Evolutionary conservation across 2,329 filamentous ascomycete genomes (phyloP).

Genomic region (Aspergillus chevalieri): DNA sequence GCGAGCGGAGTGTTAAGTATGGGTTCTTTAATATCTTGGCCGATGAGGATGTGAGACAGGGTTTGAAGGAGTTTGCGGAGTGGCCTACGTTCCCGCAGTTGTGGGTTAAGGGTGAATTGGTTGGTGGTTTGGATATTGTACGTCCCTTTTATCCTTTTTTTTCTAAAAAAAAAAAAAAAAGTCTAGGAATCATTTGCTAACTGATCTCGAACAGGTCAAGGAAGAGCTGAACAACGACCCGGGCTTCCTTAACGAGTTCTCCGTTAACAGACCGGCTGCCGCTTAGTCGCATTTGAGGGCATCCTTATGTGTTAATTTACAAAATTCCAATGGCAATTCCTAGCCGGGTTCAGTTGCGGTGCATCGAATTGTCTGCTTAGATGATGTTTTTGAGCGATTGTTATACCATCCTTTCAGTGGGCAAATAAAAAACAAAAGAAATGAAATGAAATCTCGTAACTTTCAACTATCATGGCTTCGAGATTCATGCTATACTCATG

Average conservation of each 20-base stretch:
- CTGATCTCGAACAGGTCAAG: slow-evolving; percentile 60
- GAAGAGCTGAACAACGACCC: slow-evolving; percentile 82
- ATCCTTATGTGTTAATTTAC: no score
- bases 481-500: no score
- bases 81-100: slow-evolving; percentile 98
- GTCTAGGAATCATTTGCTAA: slow-evolving; percentile 9
- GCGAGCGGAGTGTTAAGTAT: slow-evolving; percentile 88
- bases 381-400: no score
- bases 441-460: no score
- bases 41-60: slow-evolving; percentile 93
- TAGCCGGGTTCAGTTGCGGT: no score
- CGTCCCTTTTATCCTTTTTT: slow-evolving; percentile 33
- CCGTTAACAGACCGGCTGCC: slow-evolving; percentile 37
- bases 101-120: slow-evolving; percentile 83
- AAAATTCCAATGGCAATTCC: no score
- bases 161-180: no score
- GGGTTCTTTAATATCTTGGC: slow-evolving; percentile 99
- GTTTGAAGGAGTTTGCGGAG: slow-evolving; percentile 93
- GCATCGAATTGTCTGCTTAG: no score
- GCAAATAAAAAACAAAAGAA: no score
- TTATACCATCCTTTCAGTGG: no score
- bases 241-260: slow-evolving; percentile 73
- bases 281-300: neutral
- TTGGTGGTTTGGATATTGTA: slow-evolving; percentile 94
- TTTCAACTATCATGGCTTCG: no score